Base-by-base conservation (phyloP, 495 filamentous ascomycete genomes). In the Venustampulla echinocandica region DNA sequence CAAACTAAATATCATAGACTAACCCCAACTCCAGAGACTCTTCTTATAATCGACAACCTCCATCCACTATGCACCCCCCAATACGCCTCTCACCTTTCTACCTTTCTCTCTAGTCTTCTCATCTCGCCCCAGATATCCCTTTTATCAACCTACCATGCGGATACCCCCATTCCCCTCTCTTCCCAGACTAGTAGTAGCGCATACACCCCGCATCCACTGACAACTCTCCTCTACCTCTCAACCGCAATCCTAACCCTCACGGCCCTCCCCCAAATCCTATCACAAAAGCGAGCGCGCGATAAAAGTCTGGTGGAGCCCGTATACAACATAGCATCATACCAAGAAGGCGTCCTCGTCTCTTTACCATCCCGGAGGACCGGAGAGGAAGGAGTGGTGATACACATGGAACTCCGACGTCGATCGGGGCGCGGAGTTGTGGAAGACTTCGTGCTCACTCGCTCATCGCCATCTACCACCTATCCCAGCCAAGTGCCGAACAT, bases 371-470 rank as follows among this genome's bases (percentile, higher is more conserved):
- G 47, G 7, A n/a, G n/a, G n/a, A 19, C 50, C 9, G 59, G 57
- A 10, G 49, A 57, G 21, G 53, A 49, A 10, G 83, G 82, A 0
- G 62, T 92, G 3, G 87, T 95, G 2, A 53, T 98, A 2, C 81
- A 88, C 51, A 81, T 95, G 76, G 89, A 97, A 64, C 70, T 93
- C 58, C 69, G 93, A 2, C 69, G 90, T 15, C 81, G 84, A 52
- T 85, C 79, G 47, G 92, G 93, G 0, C 70, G 90, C 14, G 78
- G 80, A 0, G 79, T 95, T 7, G 57, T 71, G 17, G 90, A 95
- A 61, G 77, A 70, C 66, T 96, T 90, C 56, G 75, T 89, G 34
- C 59, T 96, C 0, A 74, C 73, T 0, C 67, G 68, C n/a, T 40
- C 49, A 23, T 36, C 38, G 13, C 4, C 34, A 0, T 15, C 44